Percentiles rank a stretch among this genome's conserved stretches.
These are phyloP conservation scores for Conringia planisiliqua DNA, from an alignment of 345 rosid species.

Conservation along the genomic window DNA sequence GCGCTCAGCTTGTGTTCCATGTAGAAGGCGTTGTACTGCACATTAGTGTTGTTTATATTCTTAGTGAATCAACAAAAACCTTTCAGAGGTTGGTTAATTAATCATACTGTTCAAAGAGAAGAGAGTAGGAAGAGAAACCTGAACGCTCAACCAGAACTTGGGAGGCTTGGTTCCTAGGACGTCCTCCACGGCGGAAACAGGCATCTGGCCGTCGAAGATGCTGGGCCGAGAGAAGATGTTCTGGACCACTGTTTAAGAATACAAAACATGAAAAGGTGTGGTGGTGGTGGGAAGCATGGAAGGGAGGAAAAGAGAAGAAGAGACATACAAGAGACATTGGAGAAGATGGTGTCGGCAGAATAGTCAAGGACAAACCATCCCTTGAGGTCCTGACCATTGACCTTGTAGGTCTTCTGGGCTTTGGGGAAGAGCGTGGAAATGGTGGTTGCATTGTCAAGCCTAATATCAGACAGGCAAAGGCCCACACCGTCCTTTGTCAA, in stretches of 20 bases:
- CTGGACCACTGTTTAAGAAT: slow-evolving; percentile 51
- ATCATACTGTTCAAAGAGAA: neutral
- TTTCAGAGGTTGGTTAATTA: neutral
- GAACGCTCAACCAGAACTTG: slow-evolving; percentile 74
- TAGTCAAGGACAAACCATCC: slow-evolving; percentile 74
- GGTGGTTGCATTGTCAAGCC: slow-evolving; percentile 58
- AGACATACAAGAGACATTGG: slow-evolving; percentile 47
- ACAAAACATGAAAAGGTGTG: neutral
- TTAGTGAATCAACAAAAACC: slow-evolving; percentile 29
- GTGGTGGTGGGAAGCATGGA: neutral
- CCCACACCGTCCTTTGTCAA: slow-evolving; percentile 64
- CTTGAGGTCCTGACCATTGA: slow-evolving; percentile 51
- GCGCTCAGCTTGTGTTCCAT: slow-evolving; percentile 53
- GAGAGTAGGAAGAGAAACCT: slow-evolving; percentile 43
- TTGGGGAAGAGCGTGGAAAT: slow-evolving; percentile 38
- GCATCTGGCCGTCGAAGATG: slow-evolving; percentile 45
- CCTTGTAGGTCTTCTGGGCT: slow-evolving; percentile 38
- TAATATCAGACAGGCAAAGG: slow-evolving; percentile 55
- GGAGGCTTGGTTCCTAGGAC: slow-evolving; percentile 37
- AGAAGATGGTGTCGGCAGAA: slow-evolving; percentile 29
- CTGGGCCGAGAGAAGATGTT: slow-evolving; percentile 47
- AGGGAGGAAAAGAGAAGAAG: neutral
- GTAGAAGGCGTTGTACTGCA: slow-evolving; percentile 71
- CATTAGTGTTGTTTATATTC: slow-evolving; percentile 29
- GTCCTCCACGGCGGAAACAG: slow-evolving; percentile 51